These are phyloP conservation scores for Lanmaoa rubissima DNA, from an alignment of 768 basidiomycete genomes.

Conservation along the genomic window DNA sequence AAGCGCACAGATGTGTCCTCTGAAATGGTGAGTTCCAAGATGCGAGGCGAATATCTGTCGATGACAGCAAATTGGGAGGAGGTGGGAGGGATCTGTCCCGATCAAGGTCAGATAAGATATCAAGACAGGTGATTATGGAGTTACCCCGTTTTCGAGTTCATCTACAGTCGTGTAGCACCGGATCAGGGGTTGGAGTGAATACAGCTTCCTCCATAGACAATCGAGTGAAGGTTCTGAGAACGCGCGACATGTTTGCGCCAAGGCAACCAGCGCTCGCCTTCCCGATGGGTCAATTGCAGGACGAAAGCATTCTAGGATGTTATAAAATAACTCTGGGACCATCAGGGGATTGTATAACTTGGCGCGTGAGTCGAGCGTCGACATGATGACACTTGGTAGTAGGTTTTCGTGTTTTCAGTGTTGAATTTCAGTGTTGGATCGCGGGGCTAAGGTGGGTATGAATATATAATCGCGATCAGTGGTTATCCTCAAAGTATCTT, in stretches of 20 bases:
- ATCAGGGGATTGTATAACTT: not conserved
- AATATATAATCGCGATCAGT: not conserved
- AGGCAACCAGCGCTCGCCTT: not conserved
- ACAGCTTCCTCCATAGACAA: constrained; percentile 7
- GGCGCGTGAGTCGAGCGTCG: not conserved
- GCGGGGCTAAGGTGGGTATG: not conserved
- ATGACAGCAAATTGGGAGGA: constrained; percentile 5
- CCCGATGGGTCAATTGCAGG: not conserved
- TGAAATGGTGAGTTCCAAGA: not conserved
- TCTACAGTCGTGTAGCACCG: constrained; percentile 1
- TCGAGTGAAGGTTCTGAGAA: constrained; percentile 12
- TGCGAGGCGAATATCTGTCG: constrained; percentile 3
- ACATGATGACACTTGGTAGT: not conserved
- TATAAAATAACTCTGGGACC: constrained; percentile 8
- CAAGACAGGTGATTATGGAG: not conserved
- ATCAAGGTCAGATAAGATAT: not conserved
- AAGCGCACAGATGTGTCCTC: not conserved
- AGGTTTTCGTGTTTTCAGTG: not conserved
- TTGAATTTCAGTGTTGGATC: no score
- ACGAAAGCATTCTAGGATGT: constrained; percentile 2
- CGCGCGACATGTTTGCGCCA: constrained; percentile 9
- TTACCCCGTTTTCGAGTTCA: not conserved
- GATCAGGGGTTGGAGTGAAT: constrained; percentile 13
- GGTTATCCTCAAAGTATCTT: not conserved
- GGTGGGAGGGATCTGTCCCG: constrained; percentile 2